Evolutionary conservation across 257 asterid genomes (phyloP).

Genomic region (Misopates orontium): DNA sequence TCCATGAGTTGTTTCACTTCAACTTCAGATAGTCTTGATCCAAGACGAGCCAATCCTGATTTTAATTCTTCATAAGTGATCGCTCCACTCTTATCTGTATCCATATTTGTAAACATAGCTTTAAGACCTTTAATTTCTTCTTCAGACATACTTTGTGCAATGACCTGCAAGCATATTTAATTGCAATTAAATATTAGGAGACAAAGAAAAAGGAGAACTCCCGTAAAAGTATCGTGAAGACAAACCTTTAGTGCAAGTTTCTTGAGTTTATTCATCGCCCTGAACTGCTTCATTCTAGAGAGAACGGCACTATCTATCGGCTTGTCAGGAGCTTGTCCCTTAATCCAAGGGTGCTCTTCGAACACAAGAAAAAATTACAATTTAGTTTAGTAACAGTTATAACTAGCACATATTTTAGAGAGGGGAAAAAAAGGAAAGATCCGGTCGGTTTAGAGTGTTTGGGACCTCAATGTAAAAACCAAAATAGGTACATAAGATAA

Average conservation of each 20-base stretch:
- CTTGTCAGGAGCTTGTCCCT: slow-evolving; percentile 77
- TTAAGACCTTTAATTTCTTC: slow-evolving; percentile 74
- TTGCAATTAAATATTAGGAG: slow-evolving; percentile 21
- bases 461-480: neutral
- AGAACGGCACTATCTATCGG: slow-evolving; percentile 82
- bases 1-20: slow-evolving; percentile 79
- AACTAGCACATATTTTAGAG: neutral
- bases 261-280: slow-evolving; percentile 85
- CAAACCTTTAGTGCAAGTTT: slow-evolving; percentile 74
- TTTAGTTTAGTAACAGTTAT: slow-evolving; percentile 15
- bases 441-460: neutral
- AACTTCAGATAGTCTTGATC: slow-evolving; percentile 61
- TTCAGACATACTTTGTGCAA: slow-evolving; percentile 62
- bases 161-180: slow-evolving; percentile 44
- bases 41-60: slow-evolving; percentile 64
- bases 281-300: slow-evolving; percentile 82
- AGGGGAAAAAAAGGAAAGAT: neutral
- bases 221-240: neutral
- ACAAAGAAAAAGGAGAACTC: neutral
- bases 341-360: slow-evolving; percentile 75
- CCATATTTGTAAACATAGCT: slow-evolving; percentile 61
- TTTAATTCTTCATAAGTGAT: slow-evolving; percentile 69
- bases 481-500: neutral
- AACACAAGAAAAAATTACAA: slow-evolving; percentile 15
- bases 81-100: slow-evolving; percentile 68